Conservation (phyloP, 257 asterid genomes). For the Solanum chaucha region DNA sequence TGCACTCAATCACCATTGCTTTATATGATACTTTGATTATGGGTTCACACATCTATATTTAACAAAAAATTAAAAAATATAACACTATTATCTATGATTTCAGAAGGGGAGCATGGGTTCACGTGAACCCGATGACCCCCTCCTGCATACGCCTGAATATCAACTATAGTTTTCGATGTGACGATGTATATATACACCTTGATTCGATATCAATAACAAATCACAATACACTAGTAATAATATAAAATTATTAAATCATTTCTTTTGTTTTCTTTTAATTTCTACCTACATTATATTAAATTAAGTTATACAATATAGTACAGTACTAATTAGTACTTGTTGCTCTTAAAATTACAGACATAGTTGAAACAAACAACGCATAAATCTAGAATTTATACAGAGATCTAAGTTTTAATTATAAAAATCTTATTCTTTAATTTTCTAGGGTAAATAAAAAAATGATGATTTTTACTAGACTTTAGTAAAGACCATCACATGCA, state of each 20-base stretch:
- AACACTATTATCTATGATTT: too few relatives aligned
- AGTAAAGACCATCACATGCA: not conserved
- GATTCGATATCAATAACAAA: not conserved
- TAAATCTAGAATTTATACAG: not conserved
- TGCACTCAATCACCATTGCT: too few relatives aligned
- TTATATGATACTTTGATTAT: too few relatives aligned
- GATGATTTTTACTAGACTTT: not conserved
- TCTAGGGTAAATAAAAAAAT: not conserved
- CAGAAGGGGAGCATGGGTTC: too few relatives aligned
- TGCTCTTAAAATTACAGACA: not conserved
- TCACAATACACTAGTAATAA: not conserved
- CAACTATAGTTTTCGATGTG: not conserved
- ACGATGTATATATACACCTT: not conserved
- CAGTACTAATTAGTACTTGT: not conserved
- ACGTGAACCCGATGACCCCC: too few relatives aligned
- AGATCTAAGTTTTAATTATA: not conserved
- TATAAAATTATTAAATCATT: not conserved
- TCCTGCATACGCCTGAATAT: not conserved
- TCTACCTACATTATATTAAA: not conserved
- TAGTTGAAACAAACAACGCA: not conserved
- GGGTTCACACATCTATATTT: too few relatives aligned
- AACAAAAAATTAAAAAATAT: too few relatives aligned
- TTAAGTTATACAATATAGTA: not conserved
- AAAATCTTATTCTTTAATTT: not conserved
- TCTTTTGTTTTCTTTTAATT: not conserved